Base-by-base conservation (phyloP, 345 rosid species). In the Arabidopsis arenosa region DNA sequence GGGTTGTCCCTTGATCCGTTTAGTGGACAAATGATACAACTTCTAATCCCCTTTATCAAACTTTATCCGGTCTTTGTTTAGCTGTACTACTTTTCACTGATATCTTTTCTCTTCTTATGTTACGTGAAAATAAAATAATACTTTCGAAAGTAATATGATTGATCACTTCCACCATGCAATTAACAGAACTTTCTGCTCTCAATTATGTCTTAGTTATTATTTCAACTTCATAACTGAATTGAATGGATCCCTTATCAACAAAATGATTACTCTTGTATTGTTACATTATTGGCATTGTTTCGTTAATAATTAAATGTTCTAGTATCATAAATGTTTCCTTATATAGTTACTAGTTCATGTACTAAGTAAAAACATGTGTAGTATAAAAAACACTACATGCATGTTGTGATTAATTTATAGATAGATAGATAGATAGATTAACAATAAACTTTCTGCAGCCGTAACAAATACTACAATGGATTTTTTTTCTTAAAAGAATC, bases 1-100 rank as follows among this genome's bases (percentile, higher is more conserved):
- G 9, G 53, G 62, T 68, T 60, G 68, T 36, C 28, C 74, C 56
- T 60, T 60, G 63, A 60, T 75, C 56, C 56, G 39, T 75, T 75
- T 58, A 28, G 61, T 57, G n/a, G 57, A 36, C 54, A 51, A 4
- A 52, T 10, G 59, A 8, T 41, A 52, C 45, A 75, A 21, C 55
- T 59, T 60, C 63, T 51, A 75, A 66, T 47, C 17, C 40, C 7
- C 12, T 21, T 35, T 36, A 26, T 37, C 47, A 67, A 18, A 52
- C 61, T 53, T 67, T 52, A 52, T 21, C 72, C 36, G 37, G 48
- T 37, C 59, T 67, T 36, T 66, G 15, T 37, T 53, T 40, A 68
- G n/a, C 41, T 68, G 8, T 55, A 28, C 53, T 55, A 28, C 53
- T 54, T 67, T 52, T 52, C 60, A 52, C 35, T 67, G 13, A 55